Evolutionary conservation across 805 yeast species (phyloP), one percentile per base, ranked within the genome.

Genomic region (Pichia sporocuriosa): DNA sequence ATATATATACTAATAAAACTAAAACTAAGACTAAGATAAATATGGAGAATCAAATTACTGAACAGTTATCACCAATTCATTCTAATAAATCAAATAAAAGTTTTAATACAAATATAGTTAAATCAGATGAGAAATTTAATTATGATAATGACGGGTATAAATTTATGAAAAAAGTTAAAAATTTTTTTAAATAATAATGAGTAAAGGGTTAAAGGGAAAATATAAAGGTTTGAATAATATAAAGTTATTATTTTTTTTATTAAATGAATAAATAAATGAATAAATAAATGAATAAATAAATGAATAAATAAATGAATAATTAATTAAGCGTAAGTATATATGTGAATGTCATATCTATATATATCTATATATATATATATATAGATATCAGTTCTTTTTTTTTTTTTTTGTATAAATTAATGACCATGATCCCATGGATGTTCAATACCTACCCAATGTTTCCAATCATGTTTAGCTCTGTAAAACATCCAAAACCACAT

Each of bases 401-500:
- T n/a, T n/a, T n/a, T n/a, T n/a, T n/a, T n/a, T n/a, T n/a, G 21
- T 9, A 9, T 32, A 13, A 15, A 15, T 38, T 42, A 55, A 43
- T 51, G 57, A 41, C 46, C 55, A 39, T 63, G 68, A 41, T 67
- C 72, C 66, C 69, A 65, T 28, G 72, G 72, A 49, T 67, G 71
- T 40, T 62, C 67, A 39, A 66, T 40, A 11, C 72, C 82, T 48
- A 71, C 65, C 75, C 79, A 75, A 28, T 75, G 77, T 55, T 74
- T 69, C 51, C 79, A 79, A 54, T 79, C 90, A 59, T 83, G 79
- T 65, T 81, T 79, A 34, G 84, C 70, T 61, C 95, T 72, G 71
- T 83, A 85, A 57, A 86, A 71, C 48, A 86, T 73, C 84, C 90
- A 86, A 64, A 84, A 86, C 84, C 93, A 84, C 85, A 84, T 81